Evolutionary conservation across 2,329 filamentous ascomycete genomes (phyloP).

Genomic region (Byssochlamys sp.): DNA sequence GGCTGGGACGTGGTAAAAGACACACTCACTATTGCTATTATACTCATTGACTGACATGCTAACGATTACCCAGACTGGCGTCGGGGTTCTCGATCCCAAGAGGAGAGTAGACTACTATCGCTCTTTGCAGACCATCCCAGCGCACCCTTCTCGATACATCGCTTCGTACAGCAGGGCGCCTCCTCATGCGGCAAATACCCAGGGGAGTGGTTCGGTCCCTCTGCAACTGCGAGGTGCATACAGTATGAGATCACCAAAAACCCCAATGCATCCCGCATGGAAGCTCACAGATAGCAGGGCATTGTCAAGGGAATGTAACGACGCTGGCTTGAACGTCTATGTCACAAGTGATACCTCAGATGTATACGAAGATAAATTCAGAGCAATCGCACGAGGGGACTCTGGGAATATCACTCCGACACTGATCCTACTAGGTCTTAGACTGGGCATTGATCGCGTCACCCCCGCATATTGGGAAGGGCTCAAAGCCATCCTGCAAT

Average conservation of each 20-base stretch:
- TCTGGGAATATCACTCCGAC: constrained; percentile 67
- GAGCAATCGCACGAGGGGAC: constrained; percentile 62
- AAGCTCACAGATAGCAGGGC: constrained; percentile 40
- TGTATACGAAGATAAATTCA: constrained; percentile 83
- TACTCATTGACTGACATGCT: constrained; percentile 5
- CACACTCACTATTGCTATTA: constrained; percentile 11
- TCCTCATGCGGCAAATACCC: constrained; percentile 84
- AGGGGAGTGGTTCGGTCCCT: constrained; percentile 98
- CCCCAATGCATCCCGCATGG: background rate
- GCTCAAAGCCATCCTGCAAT: constrained; percentile 72
- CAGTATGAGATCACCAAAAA: constrained; percentile 50
- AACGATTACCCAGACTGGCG: constrained; percentile 58
- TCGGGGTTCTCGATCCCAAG: constrained; percentile 45
- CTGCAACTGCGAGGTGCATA: constrained; percentile 85
- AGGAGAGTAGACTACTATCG: constrained; percentile 63
- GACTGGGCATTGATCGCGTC: constrained; percentile 86
- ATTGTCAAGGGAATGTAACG: constrained; percentile 56
- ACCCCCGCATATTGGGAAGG: constrained; percentile 92
- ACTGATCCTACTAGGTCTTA: constrained; percentile 75
- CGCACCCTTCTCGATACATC: constrained; percentile 89
- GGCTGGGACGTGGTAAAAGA: constrained; percentile 63
- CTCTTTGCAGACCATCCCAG: constrained; percentile 78
- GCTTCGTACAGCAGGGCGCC: constrained; percentile 82
- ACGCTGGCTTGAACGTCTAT: constrained; percentile 66
- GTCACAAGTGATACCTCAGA: constrained; percentile 82